These are phyloP conservation scores for Asterella californica DNA, from an alignment of 225 moss, liverwort and hornwort species.

Conservation along the genomic window DNA sequence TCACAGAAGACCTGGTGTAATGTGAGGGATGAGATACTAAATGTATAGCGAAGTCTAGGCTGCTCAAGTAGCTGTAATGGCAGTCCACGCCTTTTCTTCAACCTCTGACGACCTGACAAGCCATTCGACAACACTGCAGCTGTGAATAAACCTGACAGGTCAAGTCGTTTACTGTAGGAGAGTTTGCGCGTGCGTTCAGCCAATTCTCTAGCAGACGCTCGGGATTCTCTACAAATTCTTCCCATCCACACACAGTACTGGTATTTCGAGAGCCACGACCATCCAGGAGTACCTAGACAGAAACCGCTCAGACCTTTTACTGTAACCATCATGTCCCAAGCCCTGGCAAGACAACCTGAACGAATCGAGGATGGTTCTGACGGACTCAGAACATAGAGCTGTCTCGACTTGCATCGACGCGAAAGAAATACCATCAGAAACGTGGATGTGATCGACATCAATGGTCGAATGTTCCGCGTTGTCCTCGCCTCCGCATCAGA, in stretches of 20 bases:
- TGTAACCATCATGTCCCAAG: conserved; percentile 12
- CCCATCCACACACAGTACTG: not conserved
- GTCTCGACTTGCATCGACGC: too few species aligned
- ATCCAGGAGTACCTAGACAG: conserved; percentile 8
- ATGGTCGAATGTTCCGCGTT: not conserved
- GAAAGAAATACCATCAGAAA: too few species aligned
- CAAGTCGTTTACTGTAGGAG: conserved; percentile 28
- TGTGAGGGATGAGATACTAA: not conserved
- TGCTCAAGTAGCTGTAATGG: conserved; percentile 56
- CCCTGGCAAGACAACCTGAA: not conserved
- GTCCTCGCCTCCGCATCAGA: not conserved
- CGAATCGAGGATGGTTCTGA: not conserved
- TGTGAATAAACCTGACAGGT: not conserved
- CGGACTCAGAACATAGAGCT: too few species aligned
- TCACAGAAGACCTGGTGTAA: not conserved
- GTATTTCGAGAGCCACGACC: not conserved
- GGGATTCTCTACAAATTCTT: conserved; percentile 28
- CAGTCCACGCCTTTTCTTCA: conserved; percentile 98
- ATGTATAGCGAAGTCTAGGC: conserved; percentile 94
- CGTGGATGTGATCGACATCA: not conserved
- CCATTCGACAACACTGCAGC: not conserved
- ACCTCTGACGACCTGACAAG: conserved; percentile 39
- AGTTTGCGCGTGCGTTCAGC: conserved; percentile 25
- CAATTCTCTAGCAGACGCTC: conserved; percentile 31
- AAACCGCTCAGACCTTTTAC: conserved; percentile 26